A percentile compares a stretch with the other conserved stretches of the same genome.
Evolutionary conservation across 768 basidiomycete genomes (phyloP).

Genomic region (Leccinum uliginosum): DNA sequence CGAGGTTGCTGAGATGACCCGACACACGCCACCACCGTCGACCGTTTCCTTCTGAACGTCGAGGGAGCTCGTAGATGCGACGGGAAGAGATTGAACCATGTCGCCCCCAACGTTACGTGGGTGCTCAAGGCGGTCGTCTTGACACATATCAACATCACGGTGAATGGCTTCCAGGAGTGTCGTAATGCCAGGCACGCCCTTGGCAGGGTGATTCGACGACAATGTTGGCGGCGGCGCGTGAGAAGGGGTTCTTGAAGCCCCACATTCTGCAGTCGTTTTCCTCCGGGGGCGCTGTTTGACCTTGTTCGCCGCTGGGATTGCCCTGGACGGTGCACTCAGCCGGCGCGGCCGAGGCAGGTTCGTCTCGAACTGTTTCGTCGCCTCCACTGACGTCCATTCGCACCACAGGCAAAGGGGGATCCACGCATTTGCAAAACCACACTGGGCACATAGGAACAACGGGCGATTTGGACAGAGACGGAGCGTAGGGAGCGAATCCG

Average conservation of each 20-base stretch:
- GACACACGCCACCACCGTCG: slow-evolving; percentile 17
- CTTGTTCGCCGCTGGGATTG: slow-evolving; percentile 11
- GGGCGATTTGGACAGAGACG: slow-evolving; percentile 40
- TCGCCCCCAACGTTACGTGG: slow-evolving; percentile 10
- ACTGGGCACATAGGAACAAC: slow-evolving; percentile 42
- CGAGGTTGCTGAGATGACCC: slow-evolving; percentile 25
- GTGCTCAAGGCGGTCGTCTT: slow-evolving; percentile 6
- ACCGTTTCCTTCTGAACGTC: slow-evolving; percentile 13
- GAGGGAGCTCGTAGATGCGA: slow-evolving; percentile 6
- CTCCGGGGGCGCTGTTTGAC: slow-evolving; percentile 3
- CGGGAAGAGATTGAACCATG: neutral
- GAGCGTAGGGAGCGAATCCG: slow-evolving; percentile 44
- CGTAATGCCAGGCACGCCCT: slow-evolving; percentile 27
- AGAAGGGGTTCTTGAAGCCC: slow-evolving; percentile 16
- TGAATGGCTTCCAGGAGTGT: slow-evolving; percentile 21
- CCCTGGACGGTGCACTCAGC: slow-evolving; percentile 26
- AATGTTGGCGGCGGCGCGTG: slow-evolving; percentile 19
- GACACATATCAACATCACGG: slow-evolving; percentile 17
- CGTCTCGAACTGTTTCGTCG: slow-evolving; percentile 37
- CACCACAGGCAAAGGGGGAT: slow-evolving; percentile 51
- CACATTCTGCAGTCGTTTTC: slow-evolving; percentile 23
- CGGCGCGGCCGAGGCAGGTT: slow-evolving; percentile 35
- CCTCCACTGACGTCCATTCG: slow-evolving; percentile 41
- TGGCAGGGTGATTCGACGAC: slow-evolving; percentile 1
- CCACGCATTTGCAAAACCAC: slow-evolving; percentile 45